phyloP scores from a whole-genome alignment of 177 flowering plant genomes.

The Vitis hybrid region DNA sequence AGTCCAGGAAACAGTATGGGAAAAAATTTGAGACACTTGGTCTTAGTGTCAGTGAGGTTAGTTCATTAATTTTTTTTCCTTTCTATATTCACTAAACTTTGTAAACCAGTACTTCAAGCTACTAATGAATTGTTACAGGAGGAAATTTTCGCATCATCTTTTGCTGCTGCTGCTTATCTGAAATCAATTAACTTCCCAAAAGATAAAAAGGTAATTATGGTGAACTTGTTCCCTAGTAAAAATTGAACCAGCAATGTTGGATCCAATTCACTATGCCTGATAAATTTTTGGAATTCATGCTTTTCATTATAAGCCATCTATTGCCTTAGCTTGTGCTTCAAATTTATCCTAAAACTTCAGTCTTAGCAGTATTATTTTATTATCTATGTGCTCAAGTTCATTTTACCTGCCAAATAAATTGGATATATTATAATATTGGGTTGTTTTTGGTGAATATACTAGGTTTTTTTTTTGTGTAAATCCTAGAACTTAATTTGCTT shows the following conservation, averaged over 20 bases:
- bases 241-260: not conserved
- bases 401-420: too few relatives aligned
- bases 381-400: not conserved
- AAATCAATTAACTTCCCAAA: constrained; percentile 90
- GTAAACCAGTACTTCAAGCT: constrained; percentile 6
- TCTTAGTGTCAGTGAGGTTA: constrained; percentile 82
- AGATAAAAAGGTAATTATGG: constrained; percentile 73
- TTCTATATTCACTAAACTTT: not conserved
- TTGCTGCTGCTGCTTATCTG: constrained; percentile 97
- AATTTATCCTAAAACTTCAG: not conserved
- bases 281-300: not conserved
- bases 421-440: too few relatives aligned
- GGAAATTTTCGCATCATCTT: constrained; percentile 99
- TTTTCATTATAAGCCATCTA: not conserved
- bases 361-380: not conserved
- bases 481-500: too few relatives aligned
- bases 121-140: constrained; percentile 49
- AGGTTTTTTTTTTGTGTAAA: too few relatives aligned
- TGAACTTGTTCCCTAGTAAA: too few relatives aligned
- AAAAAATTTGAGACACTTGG: constrained; percentile 98
- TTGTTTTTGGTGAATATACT: too few relatives aligned
- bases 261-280: not conserved
- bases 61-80: constrained; percentile 12
- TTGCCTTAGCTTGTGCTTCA: not conserved
- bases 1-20: constrained; percentile 97